Conservation (phyloP, 306 rosid genomes). For the Prunus persica region DNA sequence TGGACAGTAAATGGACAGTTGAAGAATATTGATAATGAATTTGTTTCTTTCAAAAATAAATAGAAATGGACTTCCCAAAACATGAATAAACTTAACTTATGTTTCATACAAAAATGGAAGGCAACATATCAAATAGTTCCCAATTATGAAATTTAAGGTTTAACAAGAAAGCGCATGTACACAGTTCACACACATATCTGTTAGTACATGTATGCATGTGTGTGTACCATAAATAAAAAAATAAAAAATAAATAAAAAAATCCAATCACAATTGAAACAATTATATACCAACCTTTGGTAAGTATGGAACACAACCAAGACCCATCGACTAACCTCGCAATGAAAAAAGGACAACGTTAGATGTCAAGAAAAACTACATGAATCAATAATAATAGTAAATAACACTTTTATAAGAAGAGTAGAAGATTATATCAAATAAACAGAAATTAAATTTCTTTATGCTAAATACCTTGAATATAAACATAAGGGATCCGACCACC, state of each 20-base stretch:
- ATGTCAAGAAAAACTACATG: conserved; percentile 21
- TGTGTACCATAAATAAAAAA: neutral
- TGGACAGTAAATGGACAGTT: neutral
- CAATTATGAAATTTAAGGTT: neutral
- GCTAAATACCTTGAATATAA: conserved; percentile 82
- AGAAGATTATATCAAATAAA: neutral
- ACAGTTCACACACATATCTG: neutral
- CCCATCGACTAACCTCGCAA: conserved; percentile 90
- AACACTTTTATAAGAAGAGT: neutral
- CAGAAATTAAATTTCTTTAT: neutral
- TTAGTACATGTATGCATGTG: neutral
- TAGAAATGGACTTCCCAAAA: neutral
- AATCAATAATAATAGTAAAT: neutral
- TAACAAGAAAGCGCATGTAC: neutral
- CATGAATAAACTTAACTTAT: neutral
- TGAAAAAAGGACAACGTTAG: conserved; percentile 28
- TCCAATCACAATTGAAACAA: neutral
- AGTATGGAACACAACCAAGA: conserved; percentile 90
- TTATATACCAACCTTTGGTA: conserved; percentile 77
- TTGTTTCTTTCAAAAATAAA: neutral
- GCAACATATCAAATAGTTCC: neutral
- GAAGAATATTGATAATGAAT: neutral
- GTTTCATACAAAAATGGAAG: neutral
- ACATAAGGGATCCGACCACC: conserved; percentile 97
- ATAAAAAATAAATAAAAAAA: neutral